These are phyloP conservation scores for Rhododendron molle DNA, from an alignment of 148 eudicot genomes.

Conservation along the genomic window DNA sequence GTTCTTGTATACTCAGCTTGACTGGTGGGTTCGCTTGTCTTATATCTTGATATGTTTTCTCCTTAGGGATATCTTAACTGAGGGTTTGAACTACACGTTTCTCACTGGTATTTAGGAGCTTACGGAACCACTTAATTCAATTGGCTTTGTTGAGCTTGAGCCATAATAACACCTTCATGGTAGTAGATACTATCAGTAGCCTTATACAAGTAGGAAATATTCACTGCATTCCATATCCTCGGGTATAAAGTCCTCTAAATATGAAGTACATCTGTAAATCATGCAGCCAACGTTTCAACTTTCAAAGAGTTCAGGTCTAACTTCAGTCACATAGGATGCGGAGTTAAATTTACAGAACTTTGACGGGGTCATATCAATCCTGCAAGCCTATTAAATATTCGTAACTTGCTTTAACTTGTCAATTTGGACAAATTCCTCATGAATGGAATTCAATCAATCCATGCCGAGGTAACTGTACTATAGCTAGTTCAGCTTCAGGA, in stretches of 20 bases:
- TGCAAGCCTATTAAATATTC: neutral
- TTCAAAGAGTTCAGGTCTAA: neutral
- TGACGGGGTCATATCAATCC: neutral
- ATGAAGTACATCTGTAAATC: neutral
- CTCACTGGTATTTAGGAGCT: neutral
- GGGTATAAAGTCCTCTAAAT: neutral
- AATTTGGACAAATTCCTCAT: neutral
- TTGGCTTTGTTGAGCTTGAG: neutral
- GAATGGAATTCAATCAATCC: neutral
- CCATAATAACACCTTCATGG: neutral
- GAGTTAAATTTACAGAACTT: neutral
- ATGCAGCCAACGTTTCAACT: neutral
- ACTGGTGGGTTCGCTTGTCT: slow-evolving; percentile 40
- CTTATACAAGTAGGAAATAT: neutral
- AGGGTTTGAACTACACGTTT: neutral
- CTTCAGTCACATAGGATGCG: neutral
- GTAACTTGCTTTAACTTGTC: neutral
- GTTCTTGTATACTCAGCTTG: slow-evolving; percentile 88
- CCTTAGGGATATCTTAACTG: slow-evolving; percentile 1
- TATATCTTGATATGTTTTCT: neutral
- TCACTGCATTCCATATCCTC: neutral
- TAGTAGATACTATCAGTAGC: neutral
- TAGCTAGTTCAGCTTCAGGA: neutral
- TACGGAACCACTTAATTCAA: neutral
- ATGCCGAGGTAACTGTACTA: neutral